Evolutionary conservation across 2,329 filamentous ascomycete species (phyloP), one percentile per base, ranked within the genome.

Genomic region (Xylariales sp.): DNA sequence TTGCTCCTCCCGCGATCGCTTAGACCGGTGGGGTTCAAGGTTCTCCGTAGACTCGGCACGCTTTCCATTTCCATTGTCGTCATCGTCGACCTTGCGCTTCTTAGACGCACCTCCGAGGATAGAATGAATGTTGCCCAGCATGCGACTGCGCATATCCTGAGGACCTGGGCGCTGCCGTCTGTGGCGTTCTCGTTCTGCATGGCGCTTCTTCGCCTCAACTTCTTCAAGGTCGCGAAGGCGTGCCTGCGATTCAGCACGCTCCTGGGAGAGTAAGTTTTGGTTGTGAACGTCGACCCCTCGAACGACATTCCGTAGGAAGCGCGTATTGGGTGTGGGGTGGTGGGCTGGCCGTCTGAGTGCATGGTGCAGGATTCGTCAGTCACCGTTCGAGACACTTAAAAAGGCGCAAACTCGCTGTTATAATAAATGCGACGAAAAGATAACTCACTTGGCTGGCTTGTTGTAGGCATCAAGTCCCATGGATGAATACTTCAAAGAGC

Each of bases 241-340:
- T 4, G 80, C 80, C 44, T 74, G 74, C 0, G 88, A 81, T 48
- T 97, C 90, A 33, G 85, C 80, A 18, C 83, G 81, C 59, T 97
- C 91, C 54, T 83, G 94, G 1, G 85, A 87, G 14, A 88, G 77
- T 20, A 97, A 70, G 1, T 88, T 85, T 17, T 85, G 81, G 72
- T 98, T 98, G 63, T 98, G 91, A 38, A 65, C 84, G 51, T 94
- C 85, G 7, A 88, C 94, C 49, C 93, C 85, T 46, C 83, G 85
- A 44, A 98, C 88, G 40, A 97, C 86, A 53, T 93, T 85, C 41
- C 82, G 82, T 29, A 98, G 67, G 57, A 97, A 97, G 23, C 85
- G 78, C 0, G 87, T 96, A 54, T 98, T 97, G 4, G 91, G 90
- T 57, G 91, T 96, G 1, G 87, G 88, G 46, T 82, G 78, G 49